Conservation (phyloP, 306 rosid species). For the Elaeagnus macrophylla region DNA sequence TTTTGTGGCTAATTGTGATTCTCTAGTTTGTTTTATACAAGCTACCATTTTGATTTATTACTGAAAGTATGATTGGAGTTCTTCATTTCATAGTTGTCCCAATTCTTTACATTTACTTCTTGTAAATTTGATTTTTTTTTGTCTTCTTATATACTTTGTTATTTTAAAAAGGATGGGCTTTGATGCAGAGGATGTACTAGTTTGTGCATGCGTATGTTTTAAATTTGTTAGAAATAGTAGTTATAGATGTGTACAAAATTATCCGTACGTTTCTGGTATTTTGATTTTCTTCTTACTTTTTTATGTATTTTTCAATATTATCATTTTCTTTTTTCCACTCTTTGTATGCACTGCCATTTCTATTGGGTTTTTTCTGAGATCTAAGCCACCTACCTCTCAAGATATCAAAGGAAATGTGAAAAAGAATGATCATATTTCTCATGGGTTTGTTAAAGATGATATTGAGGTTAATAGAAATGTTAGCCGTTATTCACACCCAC, state of each 20-base stretch:
- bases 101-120: neutral
- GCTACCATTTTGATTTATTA: too few species aligned
- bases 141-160: neutral
- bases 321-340: slow-evolving; percentile 56
- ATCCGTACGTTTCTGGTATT: slow-evolving; percentile 39
- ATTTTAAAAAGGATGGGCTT: slow-evolving; percentile 42
- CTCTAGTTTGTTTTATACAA: neutral
- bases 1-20: slow-evolving; percentile 11
- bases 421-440: slow-evolving; percentile 7
- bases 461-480: slow-evolving; percentile 19
- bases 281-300: slow-evolving; percentile 17
- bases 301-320: slow-evolving; percentile 37
- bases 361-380: slow-evolving; percentile 58
- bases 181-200: slow-evolving; percentile 36
- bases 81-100: neutral
- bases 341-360: slow-evolving; percentile 40
- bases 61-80: too few species aligned
- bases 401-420: slow-evolving; percentile 19
- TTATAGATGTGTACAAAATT: slow-evolving; percentile 27
- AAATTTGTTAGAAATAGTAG: slow-evolving; percentile 26
- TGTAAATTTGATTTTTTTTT: neutral
- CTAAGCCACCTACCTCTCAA: slow-evolving; percentile 41
- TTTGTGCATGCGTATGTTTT: slow-evolving; percentile 27
- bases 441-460: slow-evolving; percentile 7
- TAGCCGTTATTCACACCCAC: slow-evolving; percentile 23